Conservation (phyloP, 768 basidiomycete genomes). For the Floccularia luteovirens region DNA sequence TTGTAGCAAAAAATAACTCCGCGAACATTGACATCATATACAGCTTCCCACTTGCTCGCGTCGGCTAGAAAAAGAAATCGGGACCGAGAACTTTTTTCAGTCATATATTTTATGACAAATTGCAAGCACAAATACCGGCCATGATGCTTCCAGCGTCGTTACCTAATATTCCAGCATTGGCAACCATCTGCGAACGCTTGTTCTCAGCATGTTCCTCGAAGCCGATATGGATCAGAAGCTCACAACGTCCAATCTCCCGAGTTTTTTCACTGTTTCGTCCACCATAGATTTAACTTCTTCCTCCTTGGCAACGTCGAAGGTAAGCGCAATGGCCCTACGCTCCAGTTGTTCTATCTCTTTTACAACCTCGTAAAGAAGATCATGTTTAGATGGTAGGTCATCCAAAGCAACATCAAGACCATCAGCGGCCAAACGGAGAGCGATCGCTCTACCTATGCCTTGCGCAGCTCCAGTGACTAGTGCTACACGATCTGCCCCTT, state of each 20-base stretch:
- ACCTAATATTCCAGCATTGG: neutral
- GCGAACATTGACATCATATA: neutral
- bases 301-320: constrained; percentile 12
- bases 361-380: constrained; percentile 6
- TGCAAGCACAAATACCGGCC: neutral
- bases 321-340: constrained; percentile 4
- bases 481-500: too few species aligned
- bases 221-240: neutral
- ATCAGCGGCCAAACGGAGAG: constrained; percentile 33
- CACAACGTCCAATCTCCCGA: constrained; percentile 15
- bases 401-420: constrained; percentile 35
- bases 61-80: too few species aligned
- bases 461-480: constrained; percentile 36
- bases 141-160: neutral
- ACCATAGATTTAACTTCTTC: constrained; percentile 11
- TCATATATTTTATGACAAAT: neutral
- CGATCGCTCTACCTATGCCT: constrained; percentile 43
- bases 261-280: constrained; percentile 5
- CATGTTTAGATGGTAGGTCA: constrained; percentile 17
- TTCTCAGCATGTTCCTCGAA: neutral
- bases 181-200: neutral
- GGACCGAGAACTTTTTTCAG: too few species aligned
- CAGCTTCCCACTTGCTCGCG: neutral
- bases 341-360: constrained; percentile 8
- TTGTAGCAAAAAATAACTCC: constrained; percentile 1